These are phyloP conservation scores for Ricinus communis DNA, from an alignment of 345 rosid species.

Conservation along the genomic window DNA sequence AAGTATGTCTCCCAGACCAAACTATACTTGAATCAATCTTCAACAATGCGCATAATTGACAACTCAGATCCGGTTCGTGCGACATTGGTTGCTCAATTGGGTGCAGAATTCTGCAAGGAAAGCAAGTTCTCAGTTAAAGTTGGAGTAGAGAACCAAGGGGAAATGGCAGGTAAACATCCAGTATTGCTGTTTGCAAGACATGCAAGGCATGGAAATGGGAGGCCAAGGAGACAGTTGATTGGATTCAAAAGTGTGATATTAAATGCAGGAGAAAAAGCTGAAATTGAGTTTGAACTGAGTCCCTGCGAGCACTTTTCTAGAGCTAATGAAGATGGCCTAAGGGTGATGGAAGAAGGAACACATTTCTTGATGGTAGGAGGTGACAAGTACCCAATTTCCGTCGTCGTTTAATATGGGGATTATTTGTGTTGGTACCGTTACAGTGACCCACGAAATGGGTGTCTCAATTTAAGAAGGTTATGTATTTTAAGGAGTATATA, in stretches of 20 bases:
- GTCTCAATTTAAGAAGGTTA: neutral
- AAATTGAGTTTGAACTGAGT: conserved; percentile 51
- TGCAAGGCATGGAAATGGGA: conserved; percentile 45
- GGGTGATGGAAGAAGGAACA: conserved; percentile 71
- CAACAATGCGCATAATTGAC: conserved; percentile 2
- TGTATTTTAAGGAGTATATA: neutral
- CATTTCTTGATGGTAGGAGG: conserved; percentile 70
- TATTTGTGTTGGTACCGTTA: neutral
- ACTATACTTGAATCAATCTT: conserved; percentile 38
- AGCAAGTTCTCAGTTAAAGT: conserved; percentile 44
- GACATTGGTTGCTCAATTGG: conserved; percentile 50
- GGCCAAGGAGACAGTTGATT: conserved; percentile 61
- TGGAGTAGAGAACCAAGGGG: conserved; percentile 56
- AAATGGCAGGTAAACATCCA: conserved; percentile 68
- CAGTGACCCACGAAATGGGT: neutral
- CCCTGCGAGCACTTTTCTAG: conserved; percentile 65
- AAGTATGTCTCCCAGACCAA: conserved; percentile 22
- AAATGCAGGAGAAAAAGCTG: conserved; percentile 49
- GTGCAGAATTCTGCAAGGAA: conserved; percentile 38
- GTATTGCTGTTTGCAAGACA: conserved; percentile 60
- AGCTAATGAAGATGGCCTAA: conserved; percentile 61
- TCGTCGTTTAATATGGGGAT: conserved; percentile 35
- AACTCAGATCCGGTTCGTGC: conserved; percentile 23
- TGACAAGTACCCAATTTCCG: conserved; percentile 46
- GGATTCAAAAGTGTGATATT: conserved; percentile 70